Conservation (phyloP, 164 flowering plant genomes). For the Akebia trifoliata region DNA sequence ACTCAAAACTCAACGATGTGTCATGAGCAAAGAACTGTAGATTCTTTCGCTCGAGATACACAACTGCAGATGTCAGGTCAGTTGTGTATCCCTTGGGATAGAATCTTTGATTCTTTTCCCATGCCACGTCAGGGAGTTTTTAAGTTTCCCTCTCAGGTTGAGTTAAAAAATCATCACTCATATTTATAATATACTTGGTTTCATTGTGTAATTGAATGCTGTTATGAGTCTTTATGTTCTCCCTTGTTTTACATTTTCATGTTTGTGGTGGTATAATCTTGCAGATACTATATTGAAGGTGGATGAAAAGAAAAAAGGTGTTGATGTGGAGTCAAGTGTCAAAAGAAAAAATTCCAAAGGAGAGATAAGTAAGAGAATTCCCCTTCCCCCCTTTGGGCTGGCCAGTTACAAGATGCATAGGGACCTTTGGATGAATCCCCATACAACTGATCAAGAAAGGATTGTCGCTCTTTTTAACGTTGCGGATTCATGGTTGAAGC, state of each 20-base stretch:
- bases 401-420: constrained; percentile 48
- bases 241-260: not conserved
- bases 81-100: too few relatives aligned
- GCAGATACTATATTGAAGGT: constrained; percentile 14
- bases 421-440: constrained; percentile 39
- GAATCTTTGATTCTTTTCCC: too few relatives aligned
- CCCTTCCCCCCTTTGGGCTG: constrained; percentile 51
- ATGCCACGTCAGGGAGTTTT: too few relatives aligned
- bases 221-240: too few relatives aligned
- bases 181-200: too few relatives aligned
- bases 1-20: too few relatives aligned
- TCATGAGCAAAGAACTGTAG: too few relatives aligned
- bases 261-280: not conserved
- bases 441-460: constrained; percentile 21
- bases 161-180: too few relatives aligned
- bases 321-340: not conserved
- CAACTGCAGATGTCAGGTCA: too few relatives aligned
- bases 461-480: constrained; percentile 30
- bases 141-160: too few relatives aligned
- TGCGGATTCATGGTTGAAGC: constrained; percentile 65
- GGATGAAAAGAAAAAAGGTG: not conserved
- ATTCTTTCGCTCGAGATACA: too few relatives aligned
- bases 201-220: too few relatives aligned
- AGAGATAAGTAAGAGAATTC: constrained; percentile 8
- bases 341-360: constrained; percentile 5